phyloP scores from a whole-genome alignment of 2,329 filamentous ascomycete genomes.

The Phymatotrichopsis omnivora region DNA sequence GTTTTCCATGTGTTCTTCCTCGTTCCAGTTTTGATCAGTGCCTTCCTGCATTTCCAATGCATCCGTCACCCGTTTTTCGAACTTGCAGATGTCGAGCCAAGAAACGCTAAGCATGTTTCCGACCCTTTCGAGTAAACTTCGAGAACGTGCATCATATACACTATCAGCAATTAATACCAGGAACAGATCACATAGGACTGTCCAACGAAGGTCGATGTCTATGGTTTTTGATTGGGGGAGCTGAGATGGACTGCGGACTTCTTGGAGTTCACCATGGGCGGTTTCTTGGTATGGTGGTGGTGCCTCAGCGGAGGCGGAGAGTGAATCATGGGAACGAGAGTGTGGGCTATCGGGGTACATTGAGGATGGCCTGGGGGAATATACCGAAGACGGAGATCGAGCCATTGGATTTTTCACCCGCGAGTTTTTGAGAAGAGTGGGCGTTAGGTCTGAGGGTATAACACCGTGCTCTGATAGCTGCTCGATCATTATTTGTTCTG shows the following conservation, averaged over 20 bases:
- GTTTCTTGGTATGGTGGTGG: conserved; percentile 41
- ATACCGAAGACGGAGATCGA: too few species aligned
- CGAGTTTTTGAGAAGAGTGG: conserved; percentile 80
- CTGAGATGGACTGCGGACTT: conserved; percentile 73
- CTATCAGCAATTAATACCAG: conserved; percentile 94
- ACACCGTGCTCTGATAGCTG: conserved; percentile 90
- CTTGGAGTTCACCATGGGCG: conserved; percentile 51
- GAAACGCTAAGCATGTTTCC: conserved; percentile 69
- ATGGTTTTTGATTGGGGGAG: conserved; percentile 72
- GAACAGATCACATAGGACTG: conserved; percentile 90
- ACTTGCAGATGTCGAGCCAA: conserved; percentile 89
- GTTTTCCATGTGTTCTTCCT: conserved; percentile 83
- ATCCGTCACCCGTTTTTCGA: conserved; percentile 94
- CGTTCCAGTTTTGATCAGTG: conserved; percentile 95
- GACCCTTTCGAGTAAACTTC: conserved; percentile 72
- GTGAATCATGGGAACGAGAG: background rate
- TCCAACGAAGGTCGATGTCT: conserved; percentile 95
- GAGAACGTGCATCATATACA: conserved; percentile 79
- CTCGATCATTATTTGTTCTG: conserved; percentile 96
- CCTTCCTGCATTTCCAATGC: conserved; percentile 93
- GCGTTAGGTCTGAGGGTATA: conserved; percentile 69
- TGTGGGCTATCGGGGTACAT: background rate
- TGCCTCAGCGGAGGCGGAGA: conserved; percentile 28
- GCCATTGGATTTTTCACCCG: conserved; percentile 88
- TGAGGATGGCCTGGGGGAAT: background rate